Evolutionary conservation across 495 filamentous ascomycete genomes (phyloP), one percentile per base, ranked within the genome.

Genomic region (Physcia stellaris): DNA sequence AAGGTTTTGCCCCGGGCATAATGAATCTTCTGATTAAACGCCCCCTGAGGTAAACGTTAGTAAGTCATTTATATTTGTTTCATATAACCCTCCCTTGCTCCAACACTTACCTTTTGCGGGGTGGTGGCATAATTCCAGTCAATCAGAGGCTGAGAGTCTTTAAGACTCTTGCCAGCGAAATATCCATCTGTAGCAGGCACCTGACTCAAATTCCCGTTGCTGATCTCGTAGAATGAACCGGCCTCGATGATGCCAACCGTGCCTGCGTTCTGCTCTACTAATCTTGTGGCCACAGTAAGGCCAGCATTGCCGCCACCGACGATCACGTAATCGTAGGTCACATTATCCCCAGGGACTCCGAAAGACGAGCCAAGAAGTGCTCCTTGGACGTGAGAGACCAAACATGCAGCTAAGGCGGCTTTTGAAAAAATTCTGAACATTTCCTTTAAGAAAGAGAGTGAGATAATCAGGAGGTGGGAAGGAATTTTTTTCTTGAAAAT

Each of bases 241-340:
- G 73, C 72, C 52, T 79, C 74, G n/a, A 79, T 50, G 6, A 77
- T 47, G 0, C 59, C 66, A 1, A 71, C 62, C 1, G 34, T 41
- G 17, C 43, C 32, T 4, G 38, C 50, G 0, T 41, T 21, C n/a
- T 54, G 31, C 40, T 67, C 52, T 2, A 58, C 58, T 0, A 65
- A 42, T 2, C 60, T 49, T 16, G 53, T 48, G 9, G 62, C 60
- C 9, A 65, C 44, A 0, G 60, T 58, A n/a, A 63, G 37, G 3
- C 62, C 62, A 1, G 53, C 50, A 0, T 47, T 58, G 11, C 61
- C 61, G 0, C 50, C 61, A 11, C 62, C 62, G 6, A 57, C 50
- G 15, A 65, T 44, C 32, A 64, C 44, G 39, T 60, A 61, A 45
- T 63, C 60, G 35, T 13, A 38, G 18, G 4, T 38, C 13, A 13